Evolutionary conservation across 306 rosid genomes (phyloP).

Genomic region (Castanea crenata): DNA sequence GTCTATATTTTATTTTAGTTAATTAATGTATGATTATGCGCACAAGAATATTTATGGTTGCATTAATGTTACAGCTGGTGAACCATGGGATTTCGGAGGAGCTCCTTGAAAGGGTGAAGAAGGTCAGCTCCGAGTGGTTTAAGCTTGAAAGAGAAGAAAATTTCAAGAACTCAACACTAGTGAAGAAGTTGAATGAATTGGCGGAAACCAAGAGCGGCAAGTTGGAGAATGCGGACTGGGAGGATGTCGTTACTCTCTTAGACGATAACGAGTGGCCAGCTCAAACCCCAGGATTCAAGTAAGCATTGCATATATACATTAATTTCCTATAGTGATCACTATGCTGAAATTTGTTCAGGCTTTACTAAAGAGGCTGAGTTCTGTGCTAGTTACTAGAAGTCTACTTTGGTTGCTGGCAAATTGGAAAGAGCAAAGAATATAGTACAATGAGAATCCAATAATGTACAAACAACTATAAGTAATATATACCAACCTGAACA

Average conservation of each 20-base stretch:
- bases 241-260: conserved; percentile 80
- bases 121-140: conserved; percentile 59
- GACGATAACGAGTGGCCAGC: conserved; percentile 80
- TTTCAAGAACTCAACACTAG: conserved; percentile 58
- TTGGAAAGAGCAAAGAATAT: neutral
- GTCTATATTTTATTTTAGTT: neutral
- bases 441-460: neutral
- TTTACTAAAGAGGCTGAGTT: neutral
- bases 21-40: neutral
- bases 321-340: neutral
- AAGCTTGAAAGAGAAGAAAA: conserved; percentile 76
- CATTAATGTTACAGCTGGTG: conserved; percentile 60
- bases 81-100: conserved; percentile 91
- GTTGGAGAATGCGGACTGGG: conserved; percentile 80
- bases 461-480: neutral
- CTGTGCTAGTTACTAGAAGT: neutral
- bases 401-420: neutral
- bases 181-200: conserved; percentile 50
- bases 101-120: conserved; percentile 91
- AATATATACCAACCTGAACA: neutral
- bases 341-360: neutral
- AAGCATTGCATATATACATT: conserved; percentile 14
- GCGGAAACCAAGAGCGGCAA: conserved; percentile 49
- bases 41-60: neutral
- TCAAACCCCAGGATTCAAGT: conserved; percentile 74